Evolutionary conservation across 129 eudicot species (phyloP).

Genomic region (Tanacetum coccineum): DNA sequence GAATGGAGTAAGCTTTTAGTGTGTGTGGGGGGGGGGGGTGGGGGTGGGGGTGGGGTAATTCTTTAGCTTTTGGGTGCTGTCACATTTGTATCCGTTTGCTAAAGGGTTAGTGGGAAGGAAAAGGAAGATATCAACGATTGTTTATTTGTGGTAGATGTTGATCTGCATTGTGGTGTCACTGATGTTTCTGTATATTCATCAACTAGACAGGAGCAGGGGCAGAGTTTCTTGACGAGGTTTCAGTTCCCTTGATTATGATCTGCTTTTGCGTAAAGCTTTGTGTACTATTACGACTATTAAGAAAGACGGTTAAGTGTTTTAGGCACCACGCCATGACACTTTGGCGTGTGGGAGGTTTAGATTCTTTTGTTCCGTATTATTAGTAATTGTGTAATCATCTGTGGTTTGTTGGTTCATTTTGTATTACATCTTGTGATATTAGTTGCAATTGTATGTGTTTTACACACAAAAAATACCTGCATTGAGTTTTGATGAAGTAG

Average conservation of each 20-base stretch:
- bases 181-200: slow-evolving; percentile 30
- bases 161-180: slow-evolving; percentile 33
- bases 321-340: slow-evolving; percentile 8
- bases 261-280: neutral
- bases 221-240: slow-evolving; percentile 8
- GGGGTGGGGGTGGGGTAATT: too few species aligned
- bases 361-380: slow-evolving; percentile 1
- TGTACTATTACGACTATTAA: neutral
- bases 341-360: slow-evolving; percentile 10
- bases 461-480: neutral
- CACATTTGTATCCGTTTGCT: slow-evolving; percentile 66
- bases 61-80: too few species aligned
- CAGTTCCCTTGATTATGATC: slow-evolving; percentile 18
- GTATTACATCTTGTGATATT: slow-evolving; percentile 16
- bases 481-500: slow-evolving; percentile 42
- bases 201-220: slow-evolving; percentile 27
- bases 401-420: slow-evolving; percentile 7
- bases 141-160: too few species aligned
- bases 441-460: too few species aligned
- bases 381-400: neutral
- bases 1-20: slow-evolving; percentile 73
- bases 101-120: slow-evolving; percentile 69
- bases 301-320: neutral
- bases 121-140: too few species aligned
- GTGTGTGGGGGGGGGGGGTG: too few species aligned